These are phyloP conservation scores for Oryza nivara DNA, from an alignment of 176 grass and related monocot species.

Conservation along the genomic window DNA sequence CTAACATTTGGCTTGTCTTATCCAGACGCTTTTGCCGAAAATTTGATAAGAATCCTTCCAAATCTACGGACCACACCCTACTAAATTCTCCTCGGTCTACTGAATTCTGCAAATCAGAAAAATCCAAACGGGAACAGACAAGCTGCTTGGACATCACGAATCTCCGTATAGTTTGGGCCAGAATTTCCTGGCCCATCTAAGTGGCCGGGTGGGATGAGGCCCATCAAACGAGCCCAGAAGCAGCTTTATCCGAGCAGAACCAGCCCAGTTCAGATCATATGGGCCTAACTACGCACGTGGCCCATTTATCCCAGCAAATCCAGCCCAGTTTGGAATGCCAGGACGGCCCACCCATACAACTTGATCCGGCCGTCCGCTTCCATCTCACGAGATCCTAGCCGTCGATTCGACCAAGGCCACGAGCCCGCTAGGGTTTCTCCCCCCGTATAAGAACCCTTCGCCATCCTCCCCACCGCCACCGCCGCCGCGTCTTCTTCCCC, in stretches of 20 bases:
- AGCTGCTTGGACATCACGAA: background rate
- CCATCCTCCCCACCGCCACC: background rate
- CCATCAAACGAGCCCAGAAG: background rate
- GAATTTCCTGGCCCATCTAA: background rate
- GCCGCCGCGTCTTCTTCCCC: background rate
- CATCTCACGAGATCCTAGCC: background rate
- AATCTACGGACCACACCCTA: background rate
- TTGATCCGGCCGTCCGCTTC: background rate
- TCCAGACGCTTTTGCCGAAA: too few species aligned
- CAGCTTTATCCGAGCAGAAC: too few species aligned
- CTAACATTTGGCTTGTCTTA: too few species aligned
- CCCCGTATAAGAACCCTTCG: constrained; percentile 15
- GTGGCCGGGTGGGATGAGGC: too few species aligned
- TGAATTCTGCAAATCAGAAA: background rate
- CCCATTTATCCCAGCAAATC: background rate
- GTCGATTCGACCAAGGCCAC: background rate
- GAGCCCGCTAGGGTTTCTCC: constrained; percentile 31
- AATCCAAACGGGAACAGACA: background rate
- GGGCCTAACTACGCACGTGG: background rate
- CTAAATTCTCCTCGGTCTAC: too few species aligned
- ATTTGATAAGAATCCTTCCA: background rate
- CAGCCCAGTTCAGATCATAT: too few species aligned
- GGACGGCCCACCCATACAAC: background rate
- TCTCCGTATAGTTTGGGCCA: background rate
- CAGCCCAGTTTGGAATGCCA: background rate